These are phyloP conservation scores for Rhytidiadelphus loreus DNA, from an alignment of 225 moss, liverwort and hornwort species.

Conservation along the genomic window DNA sequence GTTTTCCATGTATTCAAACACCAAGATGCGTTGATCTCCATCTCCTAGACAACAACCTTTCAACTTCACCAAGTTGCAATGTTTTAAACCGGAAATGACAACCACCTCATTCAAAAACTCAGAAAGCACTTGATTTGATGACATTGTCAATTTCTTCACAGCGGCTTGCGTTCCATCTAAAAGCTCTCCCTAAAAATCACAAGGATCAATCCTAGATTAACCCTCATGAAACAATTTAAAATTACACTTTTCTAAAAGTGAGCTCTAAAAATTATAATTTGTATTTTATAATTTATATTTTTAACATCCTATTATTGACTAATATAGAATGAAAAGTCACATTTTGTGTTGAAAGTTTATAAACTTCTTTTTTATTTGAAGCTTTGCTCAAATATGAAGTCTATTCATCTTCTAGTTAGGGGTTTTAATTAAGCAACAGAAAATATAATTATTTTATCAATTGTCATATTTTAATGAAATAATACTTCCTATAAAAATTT, in stretches of 20 bases:
- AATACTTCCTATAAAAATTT: not conserved
- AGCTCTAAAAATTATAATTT: not conserved
- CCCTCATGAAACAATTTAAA: accelerated
- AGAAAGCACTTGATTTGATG: not conserved
- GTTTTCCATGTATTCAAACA: not conserved
- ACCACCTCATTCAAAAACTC: not conserved
- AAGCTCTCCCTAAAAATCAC: not conserved
- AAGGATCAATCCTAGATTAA: no score
- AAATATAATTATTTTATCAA: not conserved
- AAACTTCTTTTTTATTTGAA: not conserved
- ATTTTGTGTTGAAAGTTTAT: not conserved
- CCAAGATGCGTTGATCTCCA: not conserved
- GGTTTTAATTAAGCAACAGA: not conserved
- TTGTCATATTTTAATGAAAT: not conserved
- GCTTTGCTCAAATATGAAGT: not conserved
- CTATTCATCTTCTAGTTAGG: not conserved
- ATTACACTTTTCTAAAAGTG: no score
- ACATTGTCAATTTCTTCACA: not conserved
- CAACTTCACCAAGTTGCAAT: not conserved
- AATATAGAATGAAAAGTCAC: not conserved
- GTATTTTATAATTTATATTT: not conserved
- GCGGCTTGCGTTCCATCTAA: not conserved
- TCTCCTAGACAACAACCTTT: not conserved
- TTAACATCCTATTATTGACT: not conserved
- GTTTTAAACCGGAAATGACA: not conserved